A percentile compares a stretch with the other conserved stretches of the same genome.
Evolutionary conservation across 148 eudicot genomes (phyloP).

Genomic region (Chenopodium suecicum): DNA sequence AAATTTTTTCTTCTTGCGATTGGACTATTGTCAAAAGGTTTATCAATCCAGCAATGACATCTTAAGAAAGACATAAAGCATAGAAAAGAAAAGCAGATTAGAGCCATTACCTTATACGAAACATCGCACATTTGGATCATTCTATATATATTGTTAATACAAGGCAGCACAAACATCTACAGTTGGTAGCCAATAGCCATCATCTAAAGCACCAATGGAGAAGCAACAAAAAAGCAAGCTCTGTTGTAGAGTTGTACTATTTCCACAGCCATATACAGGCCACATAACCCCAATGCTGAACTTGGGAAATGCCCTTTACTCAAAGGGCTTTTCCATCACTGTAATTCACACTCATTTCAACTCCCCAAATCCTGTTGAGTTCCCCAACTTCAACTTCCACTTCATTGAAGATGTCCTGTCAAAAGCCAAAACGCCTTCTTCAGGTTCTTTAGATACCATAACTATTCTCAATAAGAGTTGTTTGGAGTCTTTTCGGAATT

Average conservation of each 20-base stretch:
- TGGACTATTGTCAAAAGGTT: not conserved
- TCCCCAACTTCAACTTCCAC: conserved; percentile 40
- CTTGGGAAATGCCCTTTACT: conserved; percentile 37
- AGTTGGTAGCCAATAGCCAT: not conserved
- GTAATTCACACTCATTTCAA: conserved; percentile 31
- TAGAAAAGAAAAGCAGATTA: not conserved
- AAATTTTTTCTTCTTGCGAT: not conserved
- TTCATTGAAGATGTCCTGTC: conserved; percentile 31
- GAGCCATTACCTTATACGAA: not conserved
- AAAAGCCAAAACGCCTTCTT: not conserved
- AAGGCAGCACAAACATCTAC: not conserved
- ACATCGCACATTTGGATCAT: not conserved
- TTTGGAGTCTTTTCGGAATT: conserved; percentile 31
- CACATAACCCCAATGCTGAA: conserved; percentile 50
- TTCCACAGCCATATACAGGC: conserved; percentile 41
- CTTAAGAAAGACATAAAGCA: conserved; percentile 4
- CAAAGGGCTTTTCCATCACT: conserved; percentile 40
- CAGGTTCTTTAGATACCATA: conserved; percentile 12
- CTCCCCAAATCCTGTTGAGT: conserved; percentile 37
- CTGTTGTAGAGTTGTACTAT: conserved; percentile 25
- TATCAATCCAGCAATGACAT: not conserved
- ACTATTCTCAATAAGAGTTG: conserved; percentile 19
- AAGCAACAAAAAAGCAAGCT: conserved; percentile 7
- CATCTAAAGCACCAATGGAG: conserved; percentile 13
- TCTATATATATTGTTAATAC: not conserved